A percentile compares a stretch with the other conserved stretches of the same genome.
These are phyloP conservation scores for Ilyonectria sp. DNA, from an alignment of 2,329 filamentous ascomycete genomes.

Conservation along the genomic window DNA sequence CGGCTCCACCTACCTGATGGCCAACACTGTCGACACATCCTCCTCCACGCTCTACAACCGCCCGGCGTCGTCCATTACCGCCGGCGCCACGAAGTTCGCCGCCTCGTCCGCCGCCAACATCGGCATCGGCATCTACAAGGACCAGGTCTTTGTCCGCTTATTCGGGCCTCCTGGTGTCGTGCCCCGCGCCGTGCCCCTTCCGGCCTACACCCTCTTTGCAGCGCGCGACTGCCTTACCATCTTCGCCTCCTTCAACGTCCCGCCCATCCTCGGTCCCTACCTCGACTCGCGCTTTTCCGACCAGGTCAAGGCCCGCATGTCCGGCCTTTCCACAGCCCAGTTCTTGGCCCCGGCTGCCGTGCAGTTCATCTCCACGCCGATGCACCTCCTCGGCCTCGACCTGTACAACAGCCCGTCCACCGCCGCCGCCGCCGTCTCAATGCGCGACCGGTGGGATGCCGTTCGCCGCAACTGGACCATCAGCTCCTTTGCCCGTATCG, in stretches of 20 bases:
- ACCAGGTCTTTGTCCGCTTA: slow-evolving; percentile 86
- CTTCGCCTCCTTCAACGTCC: slow-evolving; percentile 93
- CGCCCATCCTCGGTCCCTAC: slow-evolving; percentile 80
- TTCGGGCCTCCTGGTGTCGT: slow-evolving; percentile 76
- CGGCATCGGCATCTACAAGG: slow-evolving; percentile 89
- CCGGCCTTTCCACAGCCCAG: slow-evolving; percentile 78
- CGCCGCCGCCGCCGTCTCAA: slow-evolving; percentile 53
- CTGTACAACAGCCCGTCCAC: slow-evolving; percentile 80
- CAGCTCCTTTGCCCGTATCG: slow-evolving; percentile 82
- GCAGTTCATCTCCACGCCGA: slow-evolving; percentile 84
- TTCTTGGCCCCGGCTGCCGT: slow-evolving; percentile 85
- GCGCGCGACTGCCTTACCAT: slow-evolving; percentile 89
- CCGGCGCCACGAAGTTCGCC: slow-evolving; percentile 85
- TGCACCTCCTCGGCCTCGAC: slow-evolving; percentile 89
- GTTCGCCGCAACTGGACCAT: slow-evolving; percentile 84
- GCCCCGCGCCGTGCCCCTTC: slow-evolving; percentile 73
- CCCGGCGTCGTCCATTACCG: slow-evolving; percentile 75
- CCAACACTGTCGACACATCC: slow-evolving; percentile 88
- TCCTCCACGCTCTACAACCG: slow-evolving; percentile 74
- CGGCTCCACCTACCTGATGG: slow-evolving; percentile 89
- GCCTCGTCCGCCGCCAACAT: slow-evolving; percentile 88
- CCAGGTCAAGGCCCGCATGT: slow-evolving; percentile 61
- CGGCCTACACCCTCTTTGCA: slow-evolving; percentile 85
- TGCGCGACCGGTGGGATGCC: slow-evolving; percentile 74
- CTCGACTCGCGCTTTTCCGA: slow-evolving; percentile 70